phyloP scores from a whole-genome alignment of 176 grass and related monocot species.

The Tillandsia leiboldiana region DNA sequence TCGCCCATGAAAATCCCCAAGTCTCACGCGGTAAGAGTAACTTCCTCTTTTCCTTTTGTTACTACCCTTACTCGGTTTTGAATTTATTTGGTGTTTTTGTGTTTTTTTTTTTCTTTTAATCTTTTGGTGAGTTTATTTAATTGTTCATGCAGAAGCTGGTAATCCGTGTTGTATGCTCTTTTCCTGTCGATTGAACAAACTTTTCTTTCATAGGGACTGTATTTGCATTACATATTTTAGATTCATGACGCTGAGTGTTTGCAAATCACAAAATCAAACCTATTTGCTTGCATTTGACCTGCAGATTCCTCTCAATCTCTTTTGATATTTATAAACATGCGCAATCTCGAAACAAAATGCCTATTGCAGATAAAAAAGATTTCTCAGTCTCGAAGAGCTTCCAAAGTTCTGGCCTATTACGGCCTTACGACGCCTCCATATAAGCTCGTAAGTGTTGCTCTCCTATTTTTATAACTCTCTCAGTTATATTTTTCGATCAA shows the following conservation, averaged over 20 bases:
- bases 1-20: neutral
- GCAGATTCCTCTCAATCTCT: neutral
- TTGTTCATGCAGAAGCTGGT: too few relatives aligned
- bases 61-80: neutral
- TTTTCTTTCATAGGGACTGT: too few relatives aligned
- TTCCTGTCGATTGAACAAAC: too few relatives aligned
- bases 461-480: neutral
- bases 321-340: neutral
- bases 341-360: conserved; percentile 1
- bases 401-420: conserved; percentile 50
- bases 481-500: neutral
- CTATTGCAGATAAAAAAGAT: conserved; percentile 30
- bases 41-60: neutral
- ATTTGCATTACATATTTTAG: too few relatives aligned
- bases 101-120: too few relatives aligned
- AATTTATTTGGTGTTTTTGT: too few relatives aligned
- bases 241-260: too few relatives aligned
- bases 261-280: too few relatives aligned
- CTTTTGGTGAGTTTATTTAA: too few relatives aligned
- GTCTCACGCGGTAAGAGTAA: neutral
- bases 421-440: conserved; percentile 70
- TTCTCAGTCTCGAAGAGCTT: conserved; percentile 18
- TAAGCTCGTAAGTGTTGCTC: conserved; percentile 40
- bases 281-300: too few relatives aligned
- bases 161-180: too few relatives aligned